Percentiles rank a stretch among this genome's conserved stretches.
Conservation (phyloP, 1,284 basidiomycete species). For the Ustilago esculenta region DNA sequence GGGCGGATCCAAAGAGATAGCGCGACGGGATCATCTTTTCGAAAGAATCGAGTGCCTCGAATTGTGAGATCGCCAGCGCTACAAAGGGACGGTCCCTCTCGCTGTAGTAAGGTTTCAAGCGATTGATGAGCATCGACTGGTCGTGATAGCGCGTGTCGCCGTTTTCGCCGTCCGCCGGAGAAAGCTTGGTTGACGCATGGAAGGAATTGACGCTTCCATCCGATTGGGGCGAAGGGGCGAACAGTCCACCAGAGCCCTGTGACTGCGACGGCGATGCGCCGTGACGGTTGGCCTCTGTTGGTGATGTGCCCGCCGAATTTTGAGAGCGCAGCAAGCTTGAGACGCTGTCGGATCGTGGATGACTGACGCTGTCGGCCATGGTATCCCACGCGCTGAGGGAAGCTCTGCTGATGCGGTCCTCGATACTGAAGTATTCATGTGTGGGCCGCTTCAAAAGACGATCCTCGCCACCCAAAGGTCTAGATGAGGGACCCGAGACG, state of each 20-base stretch:
- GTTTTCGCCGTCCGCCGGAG: conserved; percentile 22
- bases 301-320: conserved; percentile 36
- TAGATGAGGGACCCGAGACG: conserved; percentile 13
- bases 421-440: conserved; percentile 15
- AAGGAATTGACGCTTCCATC: conserved; percentile 34
- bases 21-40: conserved; percentile 55
- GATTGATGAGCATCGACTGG: conserved; percentile 50
- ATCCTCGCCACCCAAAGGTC: conserved; percentile 28
- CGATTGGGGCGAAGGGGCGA: conserved; percentile 31
- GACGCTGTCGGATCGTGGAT: conserved; percentile 40
- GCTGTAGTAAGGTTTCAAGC: conserved; percentile 44
- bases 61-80: conserved; percentile 54
- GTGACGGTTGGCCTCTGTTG: conserved; percentile 31
- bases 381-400: conserved; percentile 42
- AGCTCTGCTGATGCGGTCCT: conserved; percentile 26
- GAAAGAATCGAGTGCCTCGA: conserved; percentile 52
- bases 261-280: conserved; percentile 37
- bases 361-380: conserved; percentile 32
- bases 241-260: conserved; percentile 33
- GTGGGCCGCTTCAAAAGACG: conserved; percentile 21
- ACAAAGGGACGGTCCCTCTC: conserved; percentile 54
- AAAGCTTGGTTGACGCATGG: conserved; percentile 27
- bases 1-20: conserved; percentile 47
- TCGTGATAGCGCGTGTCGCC: conserved; percentile 45
- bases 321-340: conserved; percentile 35